A percentile compares a stretch with the other conserved stretches of the same genome.
Conservation (phyloP, 2,329 filamentous ascomycete species). For the Fusarium sp. region DNA sequence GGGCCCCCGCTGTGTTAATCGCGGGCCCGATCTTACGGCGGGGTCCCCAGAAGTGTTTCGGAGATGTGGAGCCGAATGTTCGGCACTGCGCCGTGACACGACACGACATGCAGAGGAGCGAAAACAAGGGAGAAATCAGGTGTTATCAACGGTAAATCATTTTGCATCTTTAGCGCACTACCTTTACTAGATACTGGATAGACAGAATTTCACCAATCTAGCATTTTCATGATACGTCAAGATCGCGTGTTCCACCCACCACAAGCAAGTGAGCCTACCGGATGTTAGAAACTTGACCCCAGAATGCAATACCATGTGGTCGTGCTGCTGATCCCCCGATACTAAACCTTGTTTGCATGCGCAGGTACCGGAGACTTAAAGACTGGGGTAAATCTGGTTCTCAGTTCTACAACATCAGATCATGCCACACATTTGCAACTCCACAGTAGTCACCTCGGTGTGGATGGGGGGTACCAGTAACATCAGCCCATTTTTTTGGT, state of each 20-base stretch:
- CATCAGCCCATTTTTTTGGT: slow-evolving; percentile 33
- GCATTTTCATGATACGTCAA: slow-evolving; percentile 26
- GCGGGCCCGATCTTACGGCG: slow-evolving; percentile 14
- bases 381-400: slow-evolving; percentile 26
- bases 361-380: slow-evolving; percentile 29
- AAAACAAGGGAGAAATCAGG: neutral
- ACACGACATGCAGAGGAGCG: slow-evolving; percentile 18
- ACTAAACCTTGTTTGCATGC: slow-evolving; percentile 21
- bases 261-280: neutral
- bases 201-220: slow-evolving; percentile 37
- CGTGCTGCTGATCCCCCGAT: slow-evolving; percentile 21
- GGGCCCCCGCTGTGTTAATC: slow-evolving; percentile 1
- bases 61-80: slow-evolving; percentile 19
- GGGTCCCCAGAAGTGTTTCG: slow-evolving; percentile 20
- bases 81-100: slow-evolving; percentile 6
- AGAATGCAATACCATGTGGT: neutral
- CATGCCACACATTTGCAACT: slow-evolving; percentile 17
- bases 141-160: slow-evolving; percentile 11
- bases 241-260: slow-evolving; percentile 6
- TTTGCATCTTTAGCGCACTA: slow-evolving; percentile 37
- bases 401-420: slow-evolving; percentile 20
- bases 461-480: slow-evolving; percentile 2
- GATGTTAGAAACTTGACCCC: neutral
- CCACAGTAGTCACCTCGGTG: slow-evolving; percentile 19
- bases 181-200: slow-evolving; percentile 30